Evolutionary conservation across 2,329 filamentous ascomycete genomes (phyloP), one percentile per base, ranked within the genome.

Genomic region (Aspergillaceae sp.): DNA sequence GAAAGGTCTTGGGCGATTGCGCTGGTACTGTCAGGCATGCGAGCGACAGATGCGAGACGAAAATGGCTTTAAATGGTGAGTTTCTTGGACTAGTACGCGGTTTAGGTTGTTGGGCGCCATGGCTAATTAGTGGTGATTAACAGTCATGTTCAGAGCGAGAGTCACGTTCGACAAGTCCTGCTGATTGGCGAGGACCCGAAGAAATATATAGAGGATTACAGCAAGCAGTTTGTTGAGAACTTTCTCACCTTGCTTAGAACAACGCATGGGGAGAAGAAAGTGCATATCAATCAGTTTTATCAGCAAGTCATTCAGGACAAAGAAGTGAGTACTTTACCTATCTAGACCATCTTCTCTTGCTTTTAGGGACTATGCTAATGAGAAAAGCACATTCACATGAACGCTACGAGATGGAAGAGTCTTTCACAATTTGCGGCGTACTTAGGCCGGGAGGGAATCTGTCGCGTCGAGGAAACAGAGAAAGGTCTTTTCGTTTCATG

Each of bases 251-350:
- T 92, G 2, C 74, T 98, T 5, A 78, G 81, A 47, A 95, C 90
- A 0, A 80, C 83, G 0, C 92, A 98, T 59, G 88, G 89, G 51
- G 89, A 95, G 68, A 98, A 98, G 67, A 79, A 82, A 57, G 82
- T 97, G 1, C 79, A 90, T 32, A 80, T 90, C 43, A 98, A 98
- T 61, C 83, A 87, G 51, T 97, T 97, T 65, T 98, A 98, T 68
- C 88, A 97, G 64, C 84, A 90, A 61, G 92, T 94, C 59, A 96
- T 97, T 56, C 77, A 81, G 10, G 84, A 91, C 56, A 89, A 90
- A 65, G 78, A 88, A 59, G 56, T 60, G 34, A 51, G 57, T 56
- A 36, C 40, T 7, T 8, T 5, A 6, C 34, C 34, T 11, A 2
- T 6, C 34, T 10, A 19, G 11, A 37, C 6, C 4, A 4, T 10